phyloP scores from a whole-genome alignment of 441 rosid species.

The Euphorbia schlechtendalii region DNA sequence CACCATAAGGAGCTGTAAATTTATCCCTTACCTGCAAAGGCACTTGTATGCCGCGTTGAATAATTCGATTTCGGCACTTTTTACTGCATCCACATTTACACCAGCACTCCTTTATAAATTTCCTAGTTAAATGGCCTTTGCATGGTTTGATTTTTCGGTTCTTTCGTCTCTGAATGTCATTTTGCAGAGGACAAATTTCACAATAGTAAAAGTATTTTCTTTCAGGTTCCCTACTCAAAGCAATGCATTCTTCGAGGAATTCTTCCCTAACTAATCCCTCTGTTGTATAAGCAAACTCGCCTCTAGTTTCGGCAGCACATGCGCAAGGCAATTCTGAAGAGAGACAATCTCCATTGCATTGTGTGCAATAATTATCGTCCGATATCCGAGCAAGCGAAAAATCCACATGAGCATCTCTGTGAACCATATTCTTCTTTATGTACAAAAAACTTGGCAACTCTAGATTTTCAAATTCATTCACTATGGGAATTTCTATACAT shows the following conservation, averaged over 20 bases:
- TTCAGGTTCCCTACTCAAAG: slow-evolving; percentile 15
- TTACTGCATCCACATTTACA: slow-evolving; percentile 29
- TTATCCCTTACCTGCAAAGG: slow-evolving; percentile 28
- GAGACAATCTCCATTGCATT: slow-evolving; percentile 30
- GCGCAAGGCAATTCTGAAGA: slow-evolving; percentile 26
- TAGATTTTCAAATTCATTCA: slow-evolving; percentile 13
- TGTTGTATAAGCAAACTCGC: slow-evolving; percentile 33
- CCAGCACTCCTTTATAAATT: slow-evolving; percentile 44
- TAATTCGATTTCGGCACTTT: slow-evolving; percentile 31
- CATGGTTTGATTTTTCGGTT: slow-evolving; percentile 22
- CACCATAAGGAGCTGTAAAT: too few relatives aligned
- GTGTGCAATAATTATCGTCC: slow-evolving; percentile 27
- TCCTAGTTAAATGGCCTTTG: slow-evolving; percentile 32
- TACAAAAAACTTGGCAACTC: slow-evolving; percentile 28
- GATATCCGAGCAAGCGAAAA: slow-evolving; percentile 35
- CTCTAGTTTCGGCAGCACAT: slow-evolving; percentile 35
- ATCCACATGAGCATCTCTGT: slow-evolving; percentile 25
- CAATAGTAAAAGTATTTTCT: slow-evolving; percentile 29
- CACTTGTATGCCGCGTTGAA: slow-evolving; percentile 31
- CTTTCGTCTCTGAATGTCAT: slow-evolving; percentile 7
- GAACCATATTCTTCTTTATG: slow-evolving; percentile 27
- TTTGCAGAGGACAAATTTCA: slow-evolving; percentile 26
- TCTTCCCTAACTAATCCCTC: slow-evolving; percentile 27
- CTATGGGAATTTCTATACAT: slow-evolving; percentile 19
- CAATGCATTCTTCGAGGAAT: slow-evolving; percentile 31